Evolutionary conservation across 345 rosid genomes (phyloP).

Genomic region (Gynandropsis gynandra): DNA sequence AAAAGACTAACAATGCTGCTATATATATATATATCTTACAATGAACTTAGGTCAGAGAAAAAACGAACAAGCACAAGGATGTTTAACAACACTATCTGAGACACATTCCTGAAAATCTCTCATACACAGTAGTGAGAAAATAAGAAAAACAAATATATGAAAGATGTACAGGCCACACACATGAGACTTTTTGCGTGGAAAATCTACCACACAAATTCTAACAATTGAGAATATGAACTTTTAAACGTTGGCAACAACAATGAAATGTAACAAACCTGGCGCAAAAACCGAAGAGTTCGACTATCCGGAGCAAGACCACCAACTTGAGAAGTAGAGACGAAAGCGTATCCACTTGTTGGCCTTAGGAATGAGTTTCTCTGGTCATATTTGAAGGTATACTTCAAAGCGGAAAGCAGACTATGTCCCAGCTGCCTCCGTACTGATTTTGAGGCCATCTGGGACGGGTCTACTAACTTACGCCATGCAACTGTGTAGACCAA

Average conservation of each 20-base stretch:
- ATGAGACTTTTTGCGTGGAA: neutral
- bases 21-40: too few species aligned
- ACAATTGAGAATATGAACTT: neutral
- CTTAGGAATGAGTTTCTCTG: conserved; percentile 65
- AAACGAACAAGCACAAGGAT: neutral
- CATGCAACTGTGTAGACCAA: conserved; percentile 62
- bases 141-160: neutral
- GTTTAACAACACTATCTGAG: too few species aligned
- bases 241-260: conserved; percentile 2
- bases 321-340: conserved; percentile 64
- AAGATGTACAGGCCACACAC: conserved; percentile 1
- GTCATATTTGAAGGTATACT: conserved; percentile 71
- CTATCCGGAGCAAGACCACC: conserved; percentile 88
- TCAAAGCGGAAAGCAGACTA: conserved; percentile 63
- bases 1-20: conserved; percentile 14
- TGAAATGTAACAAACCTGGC: conserved; percentile 52
- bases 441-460: conserved; percentile 56
- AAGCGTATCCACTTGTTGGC: conserved; percentile 78
- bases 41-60: conserved; percentile 3
- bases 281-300: conserved; percentile 61
- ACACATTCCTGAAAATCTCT: too few species aligned
- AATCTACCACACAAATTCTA: neutral
- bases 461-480: conserved; percentile 78
- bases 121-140: too few species aligned
- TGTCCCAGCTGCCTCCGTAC: conserved; percentile 91